These are phyloP conservation scores for Fraxinus baroniana DNA, from an alignment of 305 asterid species.

Conservation along the genomic window DNA sequence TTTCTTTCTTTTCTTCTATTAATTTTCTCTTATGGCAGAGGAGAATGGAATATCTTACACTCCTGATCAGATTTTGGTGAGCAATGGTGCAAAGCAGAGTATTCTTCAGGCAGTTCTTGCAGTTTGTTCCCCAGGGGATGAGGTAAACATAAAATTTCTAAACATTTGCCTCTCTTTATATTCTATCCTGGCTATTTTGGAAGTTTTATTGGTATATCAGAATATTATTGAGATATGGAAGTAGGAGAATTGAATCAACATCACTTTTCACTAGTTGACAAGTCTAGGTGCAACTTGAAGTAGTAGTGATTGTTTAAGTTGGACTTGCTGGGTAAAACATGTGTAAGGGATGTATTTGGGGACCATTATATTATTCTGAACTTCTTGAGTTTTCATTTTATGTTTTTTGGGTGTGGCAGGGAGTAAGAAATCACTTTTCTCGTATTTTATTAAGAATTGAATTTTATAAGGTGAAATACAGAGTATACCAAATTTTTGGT, in stretches of 20 bases:
- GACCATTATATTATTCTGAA: background rate
- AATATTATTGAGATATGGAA: background rate
- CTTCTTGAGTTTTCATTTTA: background rate
- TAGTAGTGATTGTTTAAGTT: background rate
- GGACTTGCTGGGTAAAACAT: background rate
- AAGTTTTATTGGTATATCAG: background rate
- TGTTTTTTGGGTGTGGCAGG: background rate
- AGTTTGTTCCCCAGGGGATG: constrained; percentile 54
- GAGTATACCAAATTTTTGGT: background rate
- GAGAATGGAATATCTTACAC: constrained; percentile 79
- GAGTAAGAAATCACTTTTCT: background rate
- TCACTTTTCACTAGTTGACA: background rate
- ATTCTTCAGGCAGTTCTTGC: constrained; percentile 47
- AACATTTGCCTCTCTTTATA: background rate
- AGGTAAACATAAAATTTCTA: constrained; percentile 28
- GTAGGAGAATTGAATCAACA: background rate
- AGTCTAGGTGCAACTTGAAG: background rate
- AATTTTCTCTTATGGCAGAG: constrained; percentile 46
- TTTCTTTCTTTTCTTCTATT: background rate
- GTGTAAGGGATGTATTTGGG: background rate
- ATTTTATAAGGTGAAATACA: background rate
- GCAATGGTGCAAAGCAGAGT: constrained; percentile 68
- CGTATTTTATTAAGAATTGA: background rate
- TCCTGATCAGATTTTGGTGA: constrained; percentile 87
- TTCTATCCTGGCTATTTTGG: background rate